Conservation (phyloP, 1,139 yeast genomes). For the Scheffersomyces illinoinensis region DNA sequence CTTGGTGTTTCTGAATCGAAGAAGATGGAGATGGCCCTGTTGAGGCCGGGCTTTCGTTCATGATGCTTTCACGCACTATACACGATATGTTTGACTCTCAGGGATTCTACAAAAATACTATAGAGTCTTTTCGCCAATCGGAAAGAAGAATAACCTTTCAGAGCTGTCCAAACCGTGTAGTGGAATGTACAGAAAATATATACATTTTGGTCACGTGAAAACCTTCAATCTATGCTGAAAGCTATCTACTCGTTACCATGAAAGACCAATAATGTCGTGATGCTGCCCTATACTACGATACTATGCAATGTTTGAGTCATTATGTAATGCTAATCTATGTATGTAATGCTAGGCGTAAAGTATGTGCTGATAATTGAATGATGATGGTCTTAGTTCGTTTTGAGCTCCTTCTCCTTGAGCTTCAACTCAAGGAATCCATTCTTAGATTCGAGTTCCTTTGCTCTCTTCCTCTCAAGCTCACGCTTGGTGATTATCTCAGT, state of each 20-base stretch:
- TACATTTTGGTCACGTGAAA: neutral
- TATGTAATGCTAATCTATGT: neutral
- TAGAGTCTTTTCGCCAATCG: neutral
- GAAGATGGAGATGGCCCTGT: neutral
- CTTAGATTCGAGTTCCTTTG: constrained; percentile 3
- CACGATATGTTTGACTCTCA: neutral
- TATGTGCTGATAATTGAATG: neutral
- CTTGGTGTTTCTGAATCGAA: constrained; percentile 16
- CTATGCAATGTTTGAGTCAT: neutral
- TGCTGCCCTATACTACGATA: neutral
- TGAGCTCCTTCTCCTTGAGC: neutral
- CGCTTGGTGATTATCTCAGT: constrained; percentile 27
- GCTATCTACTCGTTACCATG: neutral
- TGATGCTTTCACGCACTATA: neutral
- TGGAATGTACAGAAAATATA: neutral
- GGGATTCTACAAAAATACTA: neutral
- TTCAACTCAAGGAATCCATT: neutral
- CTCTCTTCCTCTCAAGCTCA: constrained; percentile 12
- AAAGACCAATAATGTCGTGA: neutral
- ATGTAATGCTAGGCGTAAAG: neutral
- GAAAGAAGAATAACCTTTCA: neutral
- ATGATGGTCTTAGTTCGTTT: neutral
- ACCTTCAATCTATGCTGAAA: neutral
- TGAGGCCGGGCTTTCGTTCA: neutral
- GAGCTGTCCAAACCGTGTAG: neutral